Base-by-base conservation (phyloP, 352 stramenopile genomes). In the Saprolegnia diclina region DNA sequence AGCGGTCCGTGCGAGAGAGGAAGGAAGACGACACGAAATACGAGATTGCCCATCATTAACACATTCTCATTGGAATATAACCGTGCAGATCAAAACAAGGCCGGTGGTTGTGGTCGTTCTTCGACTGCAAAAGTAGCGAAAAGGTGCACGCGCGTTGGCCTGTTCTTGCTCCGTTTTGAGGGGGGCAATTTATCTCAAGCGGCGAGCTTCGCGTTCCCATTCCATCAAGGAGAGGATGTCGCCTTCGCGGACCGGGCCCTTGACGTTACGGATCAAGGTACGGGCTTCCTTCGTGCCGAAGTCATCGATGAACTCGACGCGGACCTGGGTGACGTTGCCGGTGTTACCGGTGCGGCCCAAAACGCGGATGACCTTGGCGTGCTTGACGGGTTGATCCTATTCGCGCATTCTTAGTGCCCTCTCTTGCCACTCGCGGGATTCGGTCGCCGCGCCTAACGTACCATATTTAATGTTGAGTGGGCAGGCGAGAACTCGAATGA, bases 221-320 rank as follows among this genome's bases (percentile, higher is more conserved):
- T 99, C 97, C 64, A 99, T 82, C 73, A 99, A 87, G 87, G 92
- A 99, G 57, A 99, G 80, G 78, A 99, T 99, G 84, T 99, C 97
- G 70, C 96, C 96, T 81, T 99, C 95, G 74, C 95, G 91, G 64
- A 99, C 96, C 61, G 96, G 97, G 79, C 97, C 97, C 90, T 99
- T 99, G 74, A 99, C 97, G 85, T 99, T 99, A 75, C 97, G 91
- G 76, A 99, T 98, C 85, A 99, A 99, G 76, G 94, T 98, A 82
- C 97, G 95, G 77, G 96, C 97, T 81, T 98, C 90, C 63, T 69
- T 69, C 29, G 42, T 42, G 37, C 63, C 63, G 61, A 72, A 67
- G 76, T 98, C 94, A 82, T 99, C 95, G 75, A 99, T 91, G 85
- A 99, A 99, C 85, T 99, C 97, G 67, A 99, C 97, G 79, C 97